Conservation (phyloP, 352 stramenopile species). For the Pythium oligandrum region DNA sequence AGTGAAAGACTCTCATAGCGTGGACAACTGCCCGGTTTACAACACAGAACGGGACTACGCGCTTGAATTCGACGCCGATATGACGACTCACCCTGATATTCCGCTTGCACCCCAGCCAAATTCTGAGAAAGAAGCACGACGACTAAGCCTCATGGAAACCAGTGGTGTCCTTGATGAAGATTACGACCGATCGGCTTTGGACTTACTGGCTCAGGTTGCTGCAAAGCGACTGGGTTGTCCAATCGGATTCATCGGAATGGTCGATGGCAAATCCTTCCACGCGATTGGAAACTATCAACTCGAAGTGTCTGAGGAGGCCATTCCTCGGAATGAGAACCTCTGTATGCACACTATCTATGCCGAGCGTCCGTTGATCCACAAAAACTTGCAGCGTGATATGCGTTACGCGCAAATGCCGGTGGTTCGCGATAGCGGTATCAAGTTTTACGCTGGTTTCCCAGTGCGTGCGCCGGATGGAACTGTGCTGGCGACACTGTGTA, state of each 20-base stretch:
- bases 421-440: conserved; percentile 32
- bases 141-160: conserved; percentile 38
- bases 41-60: conserved; percentile 40
- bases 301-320: conserved; percentile 17
- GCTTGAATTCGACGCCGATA: conserved; percentile 31
- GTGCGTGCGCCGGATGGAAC: conserved; percentile 37
- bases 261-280: conserved; percentile 48
- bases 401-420: conserved; percentile 47
- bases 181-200: conserved; percentile 46
- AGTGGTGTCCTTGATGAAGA: conserved; percentile 31
- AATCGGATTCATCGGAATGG: conserved; percentile 56
- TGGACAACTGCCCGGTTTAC: conserved; percentile 19
- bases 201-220: conserved; percentile 49
- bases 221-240: conserved; percentile 45
- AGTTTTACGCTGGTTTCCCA: conserved; percentile 66
- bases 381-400: conserved; percentile 60
- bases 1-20: conserved; percentile 18
- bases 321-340: conserved; percentile 47
- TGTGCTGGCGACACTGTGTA: conserved; percentile 43
- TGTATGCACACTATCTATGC: conserved; percentile 55
- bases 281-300: conserved; percentile 41
- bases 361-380: conserved; percentile 54
- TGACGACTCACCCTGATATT: conserved; percentile 30
- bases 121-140: conserved; percentile 29
- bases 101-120: conserved; percentile 41